Percentiles rank a stretch among this genome's conserved stretches.
Conservation (phyloP, 1,139 yeast genomes). For the Sugiyamaella xylanicola region DNA sequence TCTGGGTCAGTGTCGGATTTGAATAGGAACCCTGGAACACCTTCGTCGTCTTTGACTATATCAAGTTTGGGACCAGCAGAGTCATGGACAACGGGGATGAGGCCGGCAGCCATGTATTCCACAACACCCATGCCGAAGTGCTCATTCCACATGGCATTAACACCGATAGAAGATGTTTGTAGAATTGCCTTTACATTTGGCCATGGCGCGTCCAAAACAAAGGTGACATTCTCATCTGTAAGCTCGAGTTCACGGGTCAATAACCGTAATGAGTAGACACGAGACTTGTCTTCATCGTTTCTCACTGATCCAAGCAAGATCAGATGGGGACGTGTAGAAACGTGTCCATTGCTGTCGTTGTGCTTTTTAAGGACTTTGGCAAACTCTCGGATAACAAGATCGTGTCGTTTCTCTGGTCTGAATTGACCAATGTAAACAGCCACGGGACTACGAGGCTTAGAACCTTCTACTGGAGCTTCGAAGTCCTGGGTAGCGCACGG, state of each 20-base stretch:
- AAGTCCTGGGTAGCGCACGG: slow-evolving; percentile 75
- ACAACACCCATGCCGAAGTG: slow-evolving; percentile 98
- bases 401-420: slow-evolving; percentile 93
- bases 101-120: slow-evolving; percentile 85
- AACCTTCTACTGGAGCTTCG: slow-evolving; percentile 33
- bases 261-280: slow-evolving; percentile 54
- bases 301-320: slow-evolving; percentile 86
- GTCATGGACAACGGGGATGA: slow-evolving; percentile 87
- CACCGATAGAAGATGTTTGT: slow-evolving; percentile 67
- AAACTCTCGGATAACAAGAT: slow-evolving; percentile 64
- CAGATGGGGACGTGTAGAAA: slow-evolving; percentile 46
- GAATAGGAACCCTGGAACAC: slow-evolving; percentile 71
- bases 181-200: slow-evolving; percentile 59
- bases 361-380: slow-evolving; percentile 48
- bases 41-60: slow-evolving; percentile 66
- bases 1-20: slow-evolving; percentile 66
- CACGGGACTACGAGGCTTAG: slow-evolving; percentile 51
- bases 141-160: slow-evolving; percentile 99
- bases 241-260: slow-evolving; percentile 55
- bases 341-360: slow-evolving; percentile 25
- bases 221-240: slow-evolving; percentile 52
- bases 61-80: slow-evolving; percentile 93
- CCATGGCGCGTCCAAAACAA: slow-evolving; percentile 78
- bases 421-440: slow-evolving; percentile 87
- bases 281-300: slow-evolving; percentile 61